phyloP scores from a whole-genome alignment of 371 early-diverging fungal genomes.

The Mucor racemosus region DNA sequence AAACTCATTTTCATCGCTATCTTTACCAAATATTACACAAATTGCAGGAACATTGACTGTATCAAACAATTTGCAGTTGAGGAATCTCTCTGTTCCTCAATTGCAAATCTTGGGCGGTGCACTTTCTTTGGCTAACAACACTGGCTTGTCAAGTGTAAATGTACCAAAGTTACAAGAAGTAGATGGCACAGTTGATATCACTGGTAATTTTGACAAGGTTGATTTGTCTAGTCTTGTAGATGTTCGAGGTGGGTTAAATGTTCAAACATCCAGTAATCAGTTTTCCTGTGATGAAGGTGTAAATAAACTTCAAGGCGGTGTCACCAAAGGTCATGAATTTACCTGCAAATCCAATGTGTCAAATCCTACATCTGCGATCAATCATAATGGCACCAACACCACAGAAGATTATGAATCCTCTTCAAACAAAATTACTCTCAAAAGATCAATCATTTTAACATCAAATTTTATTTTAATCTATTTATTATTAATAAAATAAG shows the following conservation, averaged over 20 bases:
- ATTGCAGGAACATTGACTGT: slow-evolving; percentile 56
- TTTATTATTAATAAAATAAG: neutral
- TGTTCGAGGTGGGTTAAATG: slow-evolving; percentile 50
- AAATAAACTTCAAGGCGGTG: slow-evolving; percentile 41
- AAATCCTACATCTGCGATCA: slow-evolving; percentile 38
- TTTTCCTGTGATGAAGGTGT: slow-evolving; percentile 39
- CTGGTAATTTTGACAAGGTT: slow-evolving; percentile 50
- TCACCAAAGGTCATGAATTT: slow-evolving; percentile 50
- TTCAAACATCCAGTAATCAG: slow-evolving; percentile 44
- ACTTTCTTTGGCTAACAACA: slow-evolving; percentile 52
- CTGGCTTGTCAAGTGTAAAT: slow-evolving; percentile 33
- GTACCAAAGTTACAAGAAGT: slow-evolving; percentile 50
- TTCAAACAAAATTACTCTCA: neutral
- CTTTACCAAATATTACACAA: slow-evolving; percentile 34
- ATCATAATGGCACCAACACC: neutral
- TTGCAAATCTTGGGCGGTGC: slow-evolving; percentile 57
- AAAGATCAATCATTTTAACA: neutral
- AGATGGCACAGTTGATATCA: slow-evolving; percentile 56
- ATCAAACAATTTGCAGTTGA: slow-evolving; percentile 45
- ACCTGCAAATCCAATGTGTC: slow-evolving; percentile 40
- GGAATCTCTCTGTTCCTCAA: slow-evolving; percentile 48
- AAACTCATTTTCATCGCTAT: slow-evolving; percentile 43
- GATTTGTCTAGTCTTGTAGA: slow-evolving; percentile 44
- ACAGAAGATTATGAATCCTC: neutral
- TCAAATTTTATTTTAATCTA: neutral